Evolutionary conservation across 164 flowering plant species (phyloP), one percentile per base, ranked within the genome.

Genomic region (Kalanchoe fedtschenkoi): DNA sequence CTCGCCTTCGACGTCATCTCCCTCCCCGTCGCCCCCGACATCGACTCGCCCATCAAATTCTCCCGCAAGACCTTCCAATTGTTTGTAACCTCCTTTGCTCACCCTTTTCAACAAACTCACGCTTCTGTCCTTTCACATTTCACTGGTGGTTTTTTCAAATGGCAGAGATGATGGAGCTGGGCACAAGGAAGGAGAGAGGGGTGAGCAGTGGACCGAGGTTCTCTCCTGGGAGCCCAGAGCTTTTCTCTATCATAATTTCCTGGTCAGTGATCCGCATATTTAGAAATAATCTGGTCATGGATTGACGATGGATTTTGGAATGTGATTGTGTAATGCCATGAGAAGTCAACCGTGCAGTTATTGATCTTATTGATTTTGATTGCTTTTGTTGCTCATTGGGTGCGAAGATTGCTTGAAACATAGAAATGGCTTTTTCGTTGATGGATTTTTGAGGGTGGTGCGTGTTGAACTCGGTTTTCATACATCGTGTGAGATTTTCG

Each of bases 141-240:
- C 8, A 34, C 24, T 6, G 5, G 0, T 37, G 6, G 15, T 34
- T 55, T 8, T 26, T 28, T 46, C 26, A 26, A 13, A 55, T 21
- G 1, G 67, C 69, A 81, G 87, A 44, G 64, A 62, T 22, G 63
- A 70, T 37, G 78, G 70, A 5, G 22, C 67, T 63, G 79, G 73
- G 62, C 16, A 64, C 58, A 79, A 51, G 32, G 32, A 7, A 9
- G 54, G 29, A 22, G 54, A 47, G 14, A 47, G 54, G 29, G 56
- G 76, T 68, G 81, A 85, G 38, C 84, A 76, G 66, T 85, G 85
- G 87, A 80, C 81, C 0, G 85, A 85, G 65, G 26, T 82, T 15
- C 58, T 85, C 21, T 77, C 90, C 26, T 81, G 85, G 87, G 86
- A 85, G 77, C 90, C 87, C 16, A 60, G 86, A 61, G 87, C 90